Conservation (phyloP, 371 early-diverging fungal genomes). For the Mortierella sp. region DNA sequence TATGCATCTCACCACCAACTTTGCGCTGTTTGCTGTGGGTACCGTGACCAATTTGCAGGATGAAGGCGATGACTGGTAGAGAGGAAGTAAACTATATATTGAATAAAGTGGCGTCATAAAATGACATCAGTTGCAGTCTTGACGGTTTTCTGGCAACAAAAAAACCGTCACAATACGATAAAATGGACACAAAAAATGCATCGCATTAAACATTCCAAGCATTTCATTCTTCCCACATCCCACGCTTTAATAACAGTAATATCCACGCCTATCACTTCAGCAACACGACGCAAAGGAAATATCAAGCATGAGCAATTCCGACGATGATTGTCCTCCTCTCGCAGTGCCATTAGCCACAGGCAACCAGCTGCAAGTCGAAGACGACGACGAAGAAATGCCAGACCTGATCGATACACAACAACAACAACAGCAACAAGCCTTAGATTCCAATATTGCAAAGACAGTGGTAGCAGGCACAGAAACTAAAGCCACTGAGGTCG, state of each 20-base stretch:
- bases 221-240: neutral
- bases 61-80: constrained; percentile 60
- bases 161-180: neutral
- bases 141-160: neutral
- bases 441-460: neutral
- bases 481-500: neutral
- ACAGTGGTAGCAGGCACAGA: neutral
- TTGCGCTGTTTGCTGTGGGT: constrained; percentile 72
- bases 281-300: neutral
- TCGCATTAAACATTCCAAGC: too few species aligned
- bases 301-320: constrained; percentile 24
- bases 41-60: constrained; percentile 73
- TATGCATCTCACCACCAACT: constrained; percentile 76
- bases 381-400: constrained; percentile 50
- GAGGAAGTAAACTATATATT: neutral
- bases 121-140: too few species aligned
- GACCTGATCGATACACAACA: constrained; percentile 38
- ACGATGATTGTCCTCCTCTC: constrained; percentile 46
- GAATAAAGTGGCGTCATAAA: neutral
- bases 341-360: constrained; percentile 11
- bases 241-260: constrained; percentile 1
- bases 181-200: too few species aligned
- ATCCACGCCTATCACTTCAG: neutral
- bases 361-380: neutral
- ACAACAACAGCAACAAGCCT: too few species aligned